Evolutionary conservation across 78 protist genomes (phyloP), one percentile per base, ranked within the genome.

Genomic region (Mastigamoeba balamuthi): DNA sequence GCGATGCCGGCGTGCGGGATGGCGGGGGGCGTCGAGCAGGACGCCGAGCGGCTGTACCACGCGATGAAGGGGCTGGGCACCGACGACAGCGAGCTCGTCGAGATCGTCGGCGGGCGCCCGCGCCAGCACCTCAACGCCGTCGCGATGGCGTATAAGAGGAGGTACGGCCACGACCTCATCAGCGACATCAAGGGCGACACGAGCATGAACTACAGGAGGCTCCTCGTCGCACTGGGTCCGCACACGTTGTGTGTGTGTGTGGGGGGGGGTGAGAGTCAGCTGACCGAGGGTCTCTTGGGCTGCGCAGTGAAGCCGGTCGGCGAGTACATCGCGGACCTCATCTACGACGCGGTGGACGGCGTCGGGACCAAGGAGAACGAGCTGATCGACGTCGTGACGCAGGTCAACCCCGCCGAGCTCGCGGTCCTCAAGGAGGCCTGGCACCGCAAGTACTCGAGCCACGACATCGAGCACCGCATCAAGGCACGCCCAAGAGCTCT

Each of bases 321-420:
- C 44, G 38, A 33, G 30, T 6, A 33, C 43, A 38, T 33, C 33
- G 3, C 64, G 8, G 73, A 69, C 6, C 44, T 25, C 41, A 27
- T 69, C 27, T 27, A 69, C 44, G 73, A 69, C 4, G 73, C 73
- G 4, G 36, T 69, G 41, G 41, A 17, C 3, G 64, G 73, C 5
- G 7, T 25, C 37, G 73, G 73, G n/a, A 69, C 73, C 41, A 69
- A 69, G 29, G 73, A 69, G 43, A 10, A 6, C 4, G 25, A 37
- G 73, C 44, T 69, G 43, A 69, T 69, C 44, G 73, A 69, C 6
- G 73, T 69, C n/a, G 10, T 69, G 37, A 69, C 73, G 10, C 73
- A 69, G 73, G 36, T 17, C 73, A 17, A 7, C 9, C 4, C 8
- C 44, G 36, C 30, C 28, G 73, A 69, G 73, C 44, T 69, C 37